Evolutionary conservation across 192 early-diverging fungal genomes (phyloP).

Genomic region (Coemansia sp.): DNA sequence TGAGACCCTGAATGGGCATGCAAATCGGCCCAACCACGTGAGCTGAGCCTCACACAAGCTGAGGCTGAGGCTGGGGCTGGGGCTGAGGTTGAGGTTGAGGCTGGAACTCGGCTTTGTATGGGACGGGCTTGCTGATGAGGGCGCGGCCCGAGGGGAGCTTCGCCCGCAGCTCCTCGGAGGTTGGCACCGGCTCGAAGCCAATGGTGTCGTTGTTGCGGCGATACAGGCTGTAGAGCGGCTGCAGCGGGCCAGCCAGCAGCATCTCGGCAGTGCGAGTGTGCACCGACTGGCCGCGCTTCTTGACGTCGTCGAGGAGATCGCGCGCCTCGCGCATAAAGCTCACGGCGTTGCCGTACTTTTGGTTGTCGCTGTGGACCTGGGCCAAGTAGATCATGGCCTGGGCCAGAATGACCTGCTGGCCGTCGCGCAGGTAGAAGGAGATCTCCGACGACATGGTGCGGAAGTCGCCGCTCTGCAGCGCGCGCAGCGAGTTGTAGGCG

Average conservation of each 20-base stretch:
- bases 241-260: slow-evolving; percentile 40
- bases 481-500: slow-evolving; percentile 33
- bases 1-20: too few relatives aligned
- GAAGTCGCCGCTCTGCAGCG: slow-evolving; percentile 45
- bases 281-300: slow-evolving; percentile 42
- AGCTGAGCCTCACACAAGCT: not conserved
- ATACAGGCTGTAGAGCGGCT: slow-evolving; percentile 49
- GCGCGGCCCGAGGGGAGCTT: slow-evolving; percentile 43
- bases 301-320: slow-evolving; percentile 38
- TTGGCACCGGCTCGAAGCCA: slow-evolving; percentile 50
- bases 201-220: slow-evolving; percentile 53
- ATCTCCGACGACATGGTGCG: slow-evolving; percentile 45
- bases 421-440: slow-evolving; percentile 50
- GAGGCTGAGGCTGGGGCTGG: too few relatives aligned
- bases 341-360: slow-evolving; percentile 49
- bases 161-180: slow-evolving; percentile 44
- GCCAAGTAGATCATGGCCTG: slow-evolving; percentile 54
- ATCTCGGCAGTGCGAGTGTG: slow-evolving; percentile 38
- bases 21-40: not conserved
- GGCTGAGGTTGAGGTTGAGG: too few relatives aligned
- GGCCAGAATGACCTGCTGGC: slow-evolving; percentile 48
- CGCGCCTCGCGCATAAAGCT: slow-evolving; percentile 54
- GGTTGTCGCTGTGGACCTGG: slow-evolving; percentile 48
- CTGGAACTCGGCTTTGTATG: slow-evolving; percentile 2
- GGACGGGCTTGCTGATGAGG: slow-evolving; percentile 34